phyloP scores from a whole-genome alignment of 768 basidiomycete species.

The Tylopilus plumbeoviolaceoides region DNA sequence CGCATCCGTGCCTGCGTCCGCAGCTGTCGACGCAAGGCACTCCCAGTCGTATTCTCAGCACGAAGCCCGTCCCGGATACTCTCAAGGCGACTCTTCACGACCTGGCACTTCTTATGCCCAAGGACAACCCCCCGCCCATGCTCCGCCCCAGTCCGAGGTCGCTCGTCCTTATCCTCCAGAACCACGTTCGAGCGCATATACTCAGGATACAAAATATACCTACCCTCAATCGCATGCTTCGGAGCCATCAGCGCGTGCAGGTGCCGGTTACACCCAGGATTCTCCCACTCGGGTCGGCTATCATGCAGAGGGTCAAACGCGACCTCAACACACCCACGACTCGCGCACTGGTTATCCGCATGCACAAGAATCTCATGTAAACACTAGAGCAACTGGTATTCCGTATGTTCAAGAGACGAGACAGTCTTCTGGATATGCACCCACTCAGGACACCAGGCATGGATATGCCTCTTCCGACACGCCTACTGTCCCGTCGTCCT shows the following conservation, averaged over 20 bases:
- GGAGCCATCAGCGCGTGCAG: conserved; percentile 15
- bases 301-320: conserved; percentile 12
- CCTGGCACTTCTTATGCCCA: conserved; percentile 21
- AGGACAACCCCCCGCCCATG: conserved; percentile 8
- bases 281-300: conserved; percentile 14
- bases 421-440: conserved; percentile 16
- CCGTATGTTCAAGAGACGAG: conserved; percentile 19
- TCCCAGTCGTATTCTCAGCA: conserved; percentile 21
- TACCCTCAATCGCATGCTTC: conserved; percentile 19
- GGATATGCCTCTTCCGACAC: conserved; percentile 17
- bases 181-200: conserved; percentile 19
- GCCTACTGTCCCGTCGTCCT: conserved; percentile 11
- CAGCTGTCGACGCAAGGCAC: conserved; percentile 19
- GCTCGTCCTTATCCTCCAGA: conserved; percentile 18
- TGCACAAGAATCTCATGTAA: conserved; percentile 16
- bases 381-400: conserved; percentile 3
- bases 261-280: conserved; percentile 15
- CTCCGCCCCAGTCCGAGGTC: conserved; percentile 12
- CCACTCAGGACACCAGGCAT: conserved; percentile 21
- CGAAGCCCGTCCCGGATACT: conserved; percentile 17
- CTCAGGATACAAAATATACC: conserved; percentile 21
- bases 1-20: conserved; percentile 11
- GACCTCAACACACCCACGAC: conserved; percentile 15
- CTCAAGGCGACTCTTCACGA: conserved; percentile 18
- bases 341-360: conserved; percentile 15